These are phyloP conservation scores for Pyrenochaeta sp. DNA, from an alignment of 2,329 filamentous ascomycete genomes.

Conservation along the genomic window DNA sequence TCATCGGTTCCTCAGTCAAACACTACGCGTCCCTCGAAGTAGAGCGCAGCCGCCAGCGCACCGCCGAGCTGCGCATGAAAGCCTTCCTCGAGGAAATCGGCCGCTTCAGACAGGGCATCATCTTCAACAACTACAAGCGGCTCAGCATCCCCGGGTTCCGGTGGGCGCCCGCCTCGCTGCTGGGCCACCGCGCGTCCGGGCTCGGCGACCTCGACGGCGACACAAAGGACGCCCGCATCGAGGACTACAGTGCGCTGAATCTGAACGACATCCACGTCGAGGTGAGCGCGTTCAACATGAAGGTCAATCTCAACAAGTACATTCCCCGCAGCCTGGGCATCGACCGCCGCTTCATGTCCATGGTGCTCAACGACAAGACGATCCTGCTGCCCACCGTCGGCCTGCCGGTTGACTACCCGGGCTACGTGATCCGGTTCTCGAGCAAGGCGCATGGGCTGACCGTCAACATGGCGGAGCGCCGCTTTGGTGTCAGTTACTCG, in stretches of 20 bases:
- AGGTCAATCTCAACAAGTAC: slow-evolving; percentile 22
- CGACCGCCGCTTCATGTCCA: slow-evolving; percentile 15
- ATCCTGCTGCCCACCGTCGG: slow-evolving; percentile 20
- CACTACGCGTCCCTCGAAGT: slow-evolving; percentile 14
- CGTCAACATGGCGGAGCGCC: slow-evolving; percentile 18
- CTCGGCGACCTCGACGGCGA: slow-evolving; percentile 15
- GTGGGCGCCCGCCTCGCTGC: slow-evolving; percentile 16
- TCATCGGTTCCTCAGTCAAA: slow-evolving; percentile 19
- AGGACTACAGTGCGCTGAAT: slow-evolving; percentile 16
- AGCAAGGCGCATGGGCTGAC: slow-evolving; percentile 15
- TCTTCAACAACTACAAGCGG: slow-evolving; percentile 19
- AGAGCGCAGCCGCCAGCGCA: slow-evolving; percentile 10
- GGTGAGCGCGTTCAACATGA: slow-evolving; percentile 9
- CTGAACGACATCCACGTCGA: slow-evolving; percentile 19
- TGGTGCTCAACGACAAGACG: slow-evolving; percentile 17
- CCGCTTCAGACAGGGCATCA: slow-evolving; percentile 18
- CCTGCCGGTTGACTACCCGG: slow-evolving; percentile 20
- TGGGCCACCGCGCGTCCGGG: slow-evolving; percentile 16
- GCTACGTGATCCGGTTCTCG: slow-evolving; percentile 15
- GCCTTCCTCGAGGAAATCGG: slow-evolving; percentile 21
- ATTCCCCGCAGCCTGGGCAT: slow-evolving; percentile 15
- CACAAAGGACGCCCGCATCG: slow-evolving; percentile 14
- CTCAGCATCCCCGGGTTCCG: slow-evolving; percentile 18
- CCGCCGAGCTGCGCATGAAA: slow-evolving; percentile 19
- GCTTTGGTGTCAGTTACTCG: slow-evolving; percentile 17